A percentile compares a stretch with the other conserved stretches of the same genome.
Evolutionary conservation across 495 filamentous ascomycete genomes (phyloP).

Genomic region (Aspergillus cavernicola): DNA sequence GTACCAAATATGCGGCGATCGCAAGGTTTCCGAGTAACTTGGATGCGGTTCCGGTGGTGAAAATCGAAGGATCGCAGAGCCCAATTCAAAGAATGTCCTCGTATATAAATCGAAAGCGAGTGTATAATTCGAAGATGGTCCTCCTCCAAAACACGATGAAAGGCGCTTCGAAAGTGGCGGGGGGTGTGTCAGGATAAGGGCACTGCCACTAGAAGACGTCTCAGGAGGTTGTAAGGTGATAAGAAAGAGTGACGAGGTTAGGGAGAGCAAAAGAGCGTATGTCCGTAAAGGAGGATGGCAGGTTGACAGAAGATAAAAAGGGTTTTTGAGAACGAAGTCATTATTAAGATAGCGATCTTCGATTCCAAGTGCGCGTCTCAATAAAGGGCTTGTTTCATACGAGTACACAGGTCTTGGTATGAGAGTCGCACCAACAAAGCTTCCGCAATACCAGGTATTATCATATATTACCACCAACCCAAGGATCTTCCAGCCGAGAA

Average conservation of each 20-base stretch:
- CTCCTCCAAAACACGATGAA: no score
- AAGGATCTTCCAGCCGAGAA: not conserved
- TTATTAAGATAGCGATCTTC: constrained; percentile 5
- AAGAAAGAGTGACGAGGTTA: constrained; percentile 6
- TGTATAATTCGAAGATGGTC: no score
- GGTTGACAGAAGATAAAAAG: not conserved
- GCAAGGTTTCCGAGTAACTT: not conserved
- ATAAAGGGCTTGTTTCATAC: constrained; percentile 2
- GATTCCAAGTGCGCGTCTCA: constrained; percentile 3
- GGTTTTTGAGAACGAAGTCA: constrained; percentile 3
- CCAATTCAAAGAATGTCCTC: no score
- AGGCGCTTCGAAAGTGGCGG: constrained; percentile 1
- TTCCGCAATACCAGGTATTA: not conserved
- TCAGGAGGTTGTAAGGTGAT: constrained; percentile 1
- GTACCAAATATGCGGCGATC: not conserved
- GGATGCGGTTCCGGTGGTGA: not conserved
- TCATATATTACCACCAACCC: not conserved
- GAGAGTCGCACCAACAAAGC: not conserved
- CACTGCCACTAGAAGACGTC: constrained; percentile 10
- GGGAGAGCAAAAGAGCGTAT: not conserved
- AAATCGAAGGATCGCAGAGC: not conserved
- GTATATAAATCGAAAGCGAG: no score
- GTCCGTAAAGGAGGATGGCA: constrained; percentile 1
- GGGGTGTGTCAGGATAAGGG: constrained; percentile 2
- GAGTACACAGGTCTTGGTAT: not conserved